Percentiles rank a stretch among this genome's conserved stretches.
These are phyloP conservation scores for Saturnispora besseyi DNA, from an alignment of 805 yeast species.

Conservation along the genomic window DNA sequence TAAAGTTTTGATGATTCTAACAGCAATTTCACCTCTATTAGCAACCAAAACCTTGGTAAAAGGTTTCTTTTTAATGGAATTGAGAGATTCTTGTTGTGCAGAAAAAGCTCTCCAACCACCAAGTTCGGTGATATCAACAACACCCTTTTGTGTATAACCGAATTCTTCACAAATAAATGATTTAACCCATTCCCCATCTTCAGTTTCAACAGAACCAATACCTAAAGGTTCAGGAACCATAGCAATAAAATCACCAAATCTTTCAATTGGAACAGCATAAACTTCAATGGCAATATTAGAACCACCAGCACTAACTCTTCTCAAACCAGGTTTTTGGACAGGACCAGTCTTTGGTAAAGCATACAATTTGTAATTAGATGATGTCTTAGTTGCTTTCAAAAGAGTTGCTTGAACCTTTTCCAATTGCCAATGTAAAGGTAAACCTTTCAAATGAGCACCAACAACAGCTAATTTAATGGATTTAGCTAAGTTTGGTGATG, in stretches of 20 bases:
- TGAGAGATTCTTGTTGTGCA: constrained; percentile 20
- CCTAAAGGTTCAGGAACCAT: constrained; percentile 95
- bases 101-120: constrained; percentile 85
- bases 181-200: constrained; percentile 74
- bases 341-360: constrained; percentile 82
- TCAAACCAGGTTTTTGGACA: constrained; percentile 80
- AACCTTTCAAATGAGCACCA: constrained; percentile 88
- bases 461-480: constrained; percentile 79
- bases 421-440: constrained; percentile 91
- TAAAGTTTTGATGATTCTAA: constrained; percentile 81
- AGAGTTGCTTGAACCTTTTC: constrained; percentile 73
- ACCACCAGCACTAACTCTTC: constrained; percentile 54
- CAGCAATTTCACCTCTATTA: constrained; percentile 97
- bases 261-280: constrained; percentile 70
- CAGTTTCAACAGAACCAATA: constrained; percentile 84
- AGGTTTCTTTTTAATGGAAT: constrained; percentile 38
- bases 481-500: constrained; percentile 33
- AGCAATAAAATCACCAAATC: constrained; percentile 73
- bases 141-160: constrained; percentile 66
- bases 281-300: constrained; percentile 65
- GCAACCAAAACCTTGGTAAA: constrained; percentile 86
- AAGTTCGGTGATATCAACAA: constrained; percentile 70
- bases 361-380: constrained; percentile 63
- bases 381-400: constrained; percentile 56
- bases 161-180: constrained; percentile 91